Conservation (phyloP, 768 basidiomycete genomes). For the Termitomyces eurrhizus region DNA sequence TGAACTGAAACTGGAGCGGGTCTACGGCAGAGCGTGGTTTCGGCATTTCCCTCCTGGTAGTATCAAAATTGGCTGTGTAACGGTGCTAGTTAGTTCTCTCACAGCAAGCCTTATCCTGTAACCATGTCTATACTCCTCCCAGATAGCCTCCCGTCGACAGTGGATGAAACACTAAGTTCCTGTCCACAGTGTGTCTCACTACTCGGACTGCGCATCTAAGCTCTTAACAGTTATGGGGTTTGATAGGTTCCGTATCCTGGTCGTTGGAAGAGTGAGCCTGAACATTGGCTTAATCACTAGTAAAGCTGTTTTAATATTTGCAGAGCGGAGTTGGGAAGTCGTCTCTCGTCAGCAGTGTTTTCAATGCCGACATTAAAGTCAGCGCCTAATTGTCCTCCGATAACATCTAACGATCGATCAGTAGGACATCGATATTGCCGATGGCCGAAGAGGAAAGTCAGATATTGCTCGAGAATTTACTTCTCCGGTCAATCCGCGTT, state of each 20-base stretch:
- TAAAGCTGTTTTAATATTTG: background rate
- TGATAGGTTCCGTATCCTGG: background rate
- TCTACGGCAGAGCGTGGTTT: background rate
- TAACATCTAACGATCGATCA: background rate
- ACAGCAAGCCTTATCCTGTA: background rate
- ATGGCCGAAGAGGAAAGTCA: background rate
- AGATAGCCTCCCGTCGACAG: background rate
- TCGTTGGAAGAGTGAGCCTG: background rate
- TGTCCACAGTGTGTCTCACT: background rate
- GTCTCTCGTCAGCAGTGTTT: background rate
- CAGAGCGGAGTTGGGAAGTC: background rate
- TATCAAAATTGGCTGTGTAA: background rate
- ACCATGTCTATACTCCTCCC: background rate
- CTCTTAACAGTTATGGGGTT: background rate
- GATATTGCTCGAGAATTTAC: background rate
- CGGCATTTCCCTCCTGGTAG: background rate
- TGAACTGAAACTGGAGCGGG: background rate
- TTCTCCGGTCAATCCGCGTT: background rate
- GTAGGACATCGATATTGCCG: background rate
- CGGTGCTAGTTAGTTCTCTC: background rate
- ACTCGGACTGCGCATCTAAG: background rate
- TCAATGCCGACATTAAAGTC: too few species aligned
- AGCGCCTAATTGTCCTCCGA: too few species aligned
- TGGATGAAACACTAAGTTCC: background rate
- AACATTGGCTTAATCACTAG: background rate